Evolutionary conservation across 2,329 filamentous ascomycete genomes (phyloP), one percentile per base, ranked within the genome.

Genomic region (Colletotrichum horii): DNA sequence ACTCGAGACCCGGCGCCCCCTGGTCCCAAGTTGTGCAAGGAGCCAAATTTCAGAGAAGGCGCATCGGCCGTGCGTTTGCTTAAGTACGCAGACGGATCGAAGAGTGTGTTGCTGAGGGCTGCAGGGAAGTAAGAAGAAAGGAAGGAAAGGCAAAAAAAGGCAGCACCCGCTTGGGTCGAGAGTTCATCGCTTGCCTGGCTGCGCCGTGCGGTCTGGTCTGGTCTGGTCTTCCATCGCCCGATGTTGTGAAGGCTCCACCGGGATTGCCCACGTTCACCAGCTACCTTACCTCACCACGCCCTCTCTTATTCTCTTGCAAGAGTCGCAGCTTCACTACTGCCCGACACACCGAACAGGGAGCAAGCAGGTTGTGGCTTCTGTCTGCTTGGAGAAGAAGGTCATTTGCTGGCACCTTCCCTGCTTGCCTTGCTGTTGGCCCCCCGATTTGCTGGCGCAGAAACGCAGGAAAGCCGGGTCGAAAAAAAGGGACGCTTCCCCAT

Each of bases 351-450:
- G 68, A 72, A 73, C 67, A 70, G 67, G 67, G 67, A 70, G 32
- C 56, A 68, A 73, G 64, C 70, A 73, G 34, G 38, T 68, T 43
- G 69, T 28, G 58, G 8, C 61, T 38, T 26, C 55, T 43, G 43
- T 30, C 55, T 65, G 28, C 28, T 75, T 60, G 48, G 48, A 70
- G 55, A 75, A 34, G 30, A 65, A 66, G 38, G 38, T 55, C 48
- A 58, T 43, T 62, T 66, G 71, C 70, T 62, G 70, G 74, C 74
- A 70, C 36, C 48, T 75, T 75, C 74, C 74, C 66, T 76, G 70
- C 66, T 76, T 48, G 74, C 48, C 24, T 56, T 38, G 56, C 62
- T 74, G 70, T 43, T 60, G 30, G 55, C 24, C 38, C 62, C 56
- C 70, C 56, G 62, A 68, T 67, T 62, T 68, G 64, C 64, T 68